Conservation (phyloP, 2,329 filamentous ascomycete genomes). For the Stagonosporopsis rhizophila region DNA sequence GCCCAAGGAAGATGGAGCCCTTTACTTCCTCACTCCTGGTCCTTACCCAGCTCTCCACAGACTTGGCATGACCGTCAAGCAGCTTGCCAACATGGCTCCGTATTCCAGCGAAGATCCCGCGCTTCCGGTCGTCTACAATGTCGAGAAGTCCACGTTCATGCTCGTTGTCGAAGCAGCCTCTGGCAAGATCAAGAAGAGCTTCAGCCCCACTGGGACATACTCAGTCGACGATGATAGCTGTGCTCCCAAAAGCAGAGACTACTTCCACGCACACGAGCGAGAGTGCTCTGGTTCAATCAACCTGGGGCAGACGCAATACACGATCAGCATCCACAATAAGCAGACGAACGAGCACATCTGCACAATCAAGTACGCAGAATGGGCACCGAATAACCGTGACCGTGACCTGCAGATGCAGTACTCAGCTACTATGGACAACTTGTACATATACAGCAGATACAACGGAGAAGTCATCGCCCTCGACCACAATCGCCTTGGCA, state of each 20-base stretch:
- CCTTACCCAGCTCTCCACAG: constrained; percentile 66
- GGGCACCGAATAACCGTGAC: constrained; percentile 91
- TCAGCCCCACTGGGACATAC: constrained; percentile 75
- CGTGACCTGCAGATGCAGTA: constrained; percentile 87
- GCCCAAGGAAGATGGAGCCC: constrained; percentile 81
- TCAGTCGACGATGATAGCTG: constrained; percentile 78
- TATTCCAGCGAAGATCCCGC: constrained; percentile 72
- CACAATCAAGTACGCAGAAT: constrained; percentile 91
- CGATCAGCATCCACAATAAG: constrained; percentile 79
- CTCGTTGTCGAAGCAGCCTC: constrained; percentile 88
- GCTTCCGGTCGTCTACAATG: constrained; percentile 82
- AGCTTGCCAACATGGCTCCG: constrained; percentile 82
- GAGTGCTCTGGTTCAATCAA: constrained; percentile 83
- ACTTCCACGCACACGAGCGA: constrained; percentile 56
- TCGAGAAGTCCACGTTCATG: constrained; percentile 87
- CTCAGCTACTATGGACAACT: constrained; percentile 77
- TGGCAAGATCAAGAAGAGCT: constrained; percentile 82
- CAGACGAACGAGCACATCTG: constrained; percentile 79
- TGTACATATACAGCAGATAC: constrained; percentile 86
- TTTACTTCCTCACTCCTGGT: constrained; percentile 85
- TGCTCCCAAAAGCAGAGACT: constrained; percentile 64
- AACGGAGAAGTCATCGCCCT: constrained; percentile 86
- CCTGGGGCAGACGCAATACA: constrained; percentile 88
- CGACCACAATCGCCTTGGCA: constrained; percentile 65
- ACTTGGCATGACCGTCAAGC: constrained; percentile 79